Conservation (phyloP, 75 land plant genomes). For the Azolla pinnata region DNA sequence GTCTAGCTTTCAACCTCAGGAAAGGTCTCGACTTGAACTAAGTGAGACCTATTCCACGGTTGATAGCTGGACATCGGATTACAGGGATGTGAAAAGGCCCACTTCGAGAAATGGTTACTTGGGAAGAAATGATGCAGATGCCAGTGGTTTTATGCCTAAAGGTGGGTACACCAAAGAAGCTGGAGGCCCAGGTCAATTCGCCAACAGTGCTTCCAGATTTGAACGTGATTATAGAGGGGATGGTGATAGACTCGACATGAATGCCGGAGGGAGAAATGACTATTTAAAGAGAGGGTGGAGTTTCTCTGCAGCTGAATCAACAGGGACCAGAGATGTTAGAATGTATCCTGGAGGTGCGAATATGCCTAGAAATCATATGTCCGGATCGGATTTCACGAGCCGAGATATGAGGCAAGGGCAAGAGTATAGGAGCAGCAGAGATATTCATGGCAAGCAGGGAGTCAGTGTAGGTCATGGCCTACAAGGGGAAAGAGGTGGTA, state of each 20-base stretch:
- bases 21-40: background rate
- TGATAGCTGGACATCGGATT: background rate
- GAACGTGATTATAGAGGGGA: background rate
- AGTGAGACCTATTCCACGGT: background rate
- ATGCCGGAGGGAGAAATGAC: background rate
- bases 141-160: background rate
- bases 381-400: background rate
- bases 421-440: background rate
- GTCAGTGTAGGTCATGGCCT: background rate
- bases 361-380: background rate
- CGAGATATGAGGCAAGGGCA: background rate
- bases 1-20: constrained; percentile 16
- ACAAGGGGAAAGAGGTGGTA: background rate
- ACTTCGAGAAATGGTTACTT: background rate
- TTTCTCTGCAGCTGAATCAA: background rate
- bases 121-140: background rate
- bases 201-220: too few species aligned
- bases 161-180: background rate
- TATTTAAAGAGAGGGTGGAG: background rate
- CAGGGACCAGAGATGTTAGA: background rate
- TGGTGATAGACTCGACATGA: background rate
- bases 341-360: background rate
- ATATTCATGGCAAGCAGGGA: constrained; percentile 4
- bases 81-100: background rate
- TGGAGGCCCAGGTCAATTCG: background rate